Percentiles rank a stretch among this genome's conserved stretches.
These are phyloP conservation scores for Gentiana macrophylla DNA, from an alignment of 257 asterid genomes.

Conservation along the genomic window DNA sequence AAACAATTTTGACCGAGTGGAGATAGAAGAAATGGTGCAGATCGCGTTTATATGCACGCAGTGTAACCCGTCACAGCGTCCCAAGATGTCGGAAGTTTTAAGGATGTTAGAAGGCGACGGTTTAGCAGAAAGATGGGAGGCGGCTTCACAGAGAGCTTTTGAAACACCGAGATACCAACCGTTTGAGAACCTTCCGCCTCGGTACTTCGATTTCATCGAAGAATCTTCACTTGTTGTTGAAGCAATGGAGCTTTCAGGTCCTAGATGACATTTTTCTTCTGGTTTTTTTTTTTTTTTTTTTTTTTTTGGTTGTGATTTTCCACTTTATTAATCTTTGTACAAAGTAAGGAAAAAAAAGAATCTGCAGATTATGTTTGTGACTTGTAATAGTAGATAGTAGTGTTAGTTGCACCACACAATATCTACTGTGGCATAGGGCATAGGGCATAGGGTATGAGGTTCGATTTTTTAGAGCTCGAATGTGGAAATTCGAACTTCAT, in stretches of 20 bases:
- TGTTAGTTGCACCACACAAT: too few relatives aligned
- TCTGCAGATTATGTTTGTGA: too few relatives aligned
- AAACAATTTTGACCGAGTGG: slow-evolving; percentile 48
- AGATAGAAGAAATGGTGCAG: slow-evolving; percentile 73
- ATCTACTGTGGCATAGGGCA: too few relatives aligned
- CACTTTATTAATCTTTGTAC: too few relatives aligned
- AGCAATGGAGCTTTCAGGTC: slow-evolving; percentile 94
- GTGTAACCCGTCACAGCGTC: slow-evolving; percentile 63
- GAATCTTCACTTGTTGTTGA: slow-evolving; percentile 77
- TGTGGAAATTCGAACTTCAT: too few relatives aligned
- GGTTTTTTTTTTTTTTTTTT: too few relatives aligned
- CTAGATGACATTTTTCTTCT: slow-evolving; percentile 68
- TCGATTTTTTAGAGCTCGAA: too few relatives aligned
- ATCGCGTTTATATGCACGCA: slow-evolving; percentile 82
- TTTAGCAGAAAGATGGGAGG: slow-evolving; percentile 87
- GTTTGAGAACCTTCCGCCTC: slow-evolving; percentile 41
- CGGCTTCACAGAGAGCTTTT: slow-evolving; percentile 31
- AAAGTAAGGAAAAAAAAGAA: too few relatives aligned
- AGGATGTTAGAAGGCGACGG: slow-evolving; percentile 96
- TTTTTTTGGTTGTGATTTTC: too few relatives aligned
- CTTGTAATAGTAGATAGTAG: too few relatives aligned
- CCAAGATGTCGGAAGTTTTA: slow-evolving; percentile 86
- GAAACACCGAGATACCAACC: slow-evolving; percentile 46
- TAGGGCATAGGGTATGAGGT: too few relatives aligned
- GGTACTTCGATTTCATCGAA: slow-evolving; percentile 71